Evolutionary conservation across 2,329 filamentous ascomycete species (phyloP).

Genomic region (Aspergillus fischeri): DNA sequence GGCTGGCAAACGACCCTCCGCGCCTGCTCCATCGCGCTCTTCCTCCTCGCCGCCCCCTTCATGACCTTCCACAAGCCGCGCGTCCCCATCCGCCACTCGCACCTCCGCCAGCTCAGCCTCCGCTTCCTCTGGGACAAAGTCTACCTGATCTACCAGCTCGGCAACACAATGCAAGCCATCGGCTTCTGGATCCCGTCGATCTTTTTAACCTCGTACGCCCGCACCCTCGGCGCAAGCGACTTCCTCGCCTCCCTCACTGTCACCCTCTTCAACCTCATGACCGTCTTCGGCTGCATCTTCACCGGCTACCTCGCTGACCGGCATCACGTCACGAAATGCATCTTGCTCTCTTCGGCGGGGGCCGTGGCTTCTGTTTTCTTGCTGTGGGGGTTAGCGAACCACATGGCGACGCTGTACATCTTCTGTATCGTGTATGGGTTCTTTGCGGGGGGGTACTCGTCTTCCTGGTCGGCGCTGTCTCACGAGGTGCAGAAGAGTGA

Average conservation of each 20-base stretch:
- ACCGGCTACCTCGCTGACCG: conserved; percentile 19
- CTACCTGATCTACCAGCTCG: conserved; percentile 35
- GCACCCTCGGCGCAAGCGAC: conserved; percentile 18
- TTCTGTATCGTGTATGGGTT: conserved; percentile 63
- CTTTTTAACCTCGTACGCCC: conserved; percentile 30
- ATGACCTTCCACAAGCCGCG: conserved; percentile 40
- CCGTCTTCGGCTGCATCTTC: conserved; percentile 37
- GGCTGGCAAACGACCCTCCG: conserved; percentile 45
- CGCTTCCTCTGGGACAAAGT: conserved; percentile 25
- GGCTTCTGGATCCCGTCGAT: conserved; percentile 34
- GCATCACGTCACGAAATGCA: conserved; percentile 21
- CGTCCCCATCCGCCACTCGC: conserved; percentile 25
- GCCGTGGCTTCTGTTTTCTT: conserved; percentile 55
- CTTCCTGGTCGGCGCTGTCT: conserved; percentile 56
- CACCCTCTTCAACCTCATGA: conserved; percentile 27
- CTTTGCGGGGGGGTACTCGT: conserved; percentile 61
- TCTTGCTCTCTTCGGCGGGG: conserved; percentile 51
- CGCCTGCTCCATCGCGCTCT: conserved; percentile 36
- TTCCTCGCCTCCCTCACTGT: conserved; percentile 9
- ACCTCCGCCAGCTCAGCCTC: conserved; percentile 39
- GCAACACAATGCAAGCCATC: conserved; percentile 31
- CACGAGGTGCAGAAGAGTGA: conserved; percentile 43
- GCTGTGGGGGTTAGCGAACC: conserved; percentile 57
- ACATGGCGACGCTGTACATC: conserved; percentile 44
- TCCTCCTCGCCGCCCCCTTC: conserved; percentile 20